Evolutionary conservation across 257 asterid genomes (phyloP).

Genomic region (Jasminum sambac): DNA sequence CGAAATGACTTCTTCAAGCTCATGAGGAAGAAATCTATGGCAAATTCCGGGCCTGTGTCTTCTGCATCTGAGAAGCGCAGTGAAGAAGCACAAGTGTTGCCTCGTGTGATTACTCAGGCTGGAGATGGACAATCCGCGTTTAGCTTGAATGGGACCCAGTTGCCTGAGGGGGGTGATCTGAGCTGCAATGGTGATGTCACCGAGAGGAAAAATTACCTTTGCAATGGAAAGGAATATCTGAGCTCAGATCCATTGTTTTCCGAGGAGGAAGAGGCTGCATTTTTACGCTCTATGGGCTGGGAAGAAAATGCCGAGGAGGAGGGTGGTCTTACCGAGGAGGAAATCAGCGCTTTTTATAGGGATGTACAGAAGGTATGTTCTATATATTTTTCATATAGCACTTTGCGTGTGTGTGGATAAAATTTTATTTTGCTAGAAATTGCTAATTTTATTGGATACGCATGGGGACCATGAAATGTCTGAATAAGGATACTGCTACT

Average conservation of each 20-base stretch:
- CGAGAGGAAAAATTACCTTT: slow-evolving; percentile 27
- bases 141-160: slow-evolving; percentile 23
- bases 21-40: slow-evolving; percentile 72
- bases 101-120: slow-evolving; percentile 31
- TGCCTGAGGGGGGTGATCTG: slow-evolving; percentile 36
- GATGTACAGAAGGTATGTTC: slow-evolving; percentile 75
- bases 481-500: no score
- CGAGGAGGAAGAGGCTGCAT: slow-evolving; percentile 92
- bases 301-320: slow-evolving; percentile 84
- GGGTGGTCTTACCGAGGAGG: slow-evolving; percentile 92
- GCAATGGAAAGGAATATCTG: slow-evolving; percentile 45
- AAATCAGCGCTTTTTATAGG: slow-evolving; percentile 66
- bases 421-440: no score
- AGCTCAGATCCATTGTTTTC: slow-evolving; percentile 45
- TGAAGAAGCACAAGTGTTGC: slow-evolving; percentile 34
- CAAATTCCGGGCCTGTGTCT: slow-evolving; percentile 39
- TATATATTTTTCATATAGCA: background rate
- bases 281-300: slow-evolving; percentile 91
- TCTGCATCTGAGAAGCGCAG: slow-evolving; percentile 35
- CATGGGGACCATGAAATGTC: no score
- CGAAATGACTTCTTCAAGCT: slow-evolving; percentile 83
- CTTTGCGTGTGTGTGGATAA: background rate
- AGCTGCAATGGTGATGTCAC: slow-evolving; percentile 36
- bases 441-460: no score
- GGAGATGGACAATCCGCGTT: slow-evolving; percentile 23